Percentiles rank a stretch among this genome's conserved stretches.
phyloP scores from a whole-genome alignment of 176 grass and related monocot species.

The Dendrocalamus sinicus region DNA sequence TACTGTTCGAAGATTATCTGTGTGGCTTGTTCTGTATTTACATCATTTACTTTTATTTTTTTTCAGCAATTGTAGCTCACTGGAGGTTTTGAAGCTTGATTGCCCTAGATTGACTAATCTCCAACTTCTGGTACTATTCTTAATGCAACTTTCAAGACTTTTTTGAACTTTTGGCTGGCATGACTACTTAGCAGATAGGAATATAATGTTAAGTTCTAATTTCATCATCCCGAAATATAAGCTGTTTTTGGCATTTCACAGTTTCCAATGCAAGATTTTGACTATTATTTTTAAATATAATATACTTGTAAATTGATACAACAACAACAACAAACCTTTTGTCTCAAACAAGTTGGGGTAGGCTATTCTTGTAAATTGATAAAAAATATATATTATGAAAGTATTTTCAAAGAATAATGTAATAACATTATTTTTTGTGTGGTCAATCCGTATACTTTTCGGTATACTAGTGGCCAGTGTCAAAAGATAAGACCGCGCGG shows the following conservation, averaged over 20 bases:
- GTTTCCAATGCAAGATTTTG: not conserved
- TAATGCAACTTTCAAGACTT: not conserved
- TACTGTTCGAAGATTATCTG: not conserved
- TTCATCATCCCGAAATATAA: not conserved
- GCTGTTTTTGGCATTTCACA: not conserved
- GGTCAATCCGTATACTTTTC: not conserved
- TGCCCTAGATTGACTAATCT: constrained; percentile 87
- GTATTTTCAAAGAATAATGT: not conserved
- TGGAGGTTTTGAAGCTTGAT: constrained; percentile 94
- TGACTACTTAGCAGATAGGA: not conserved
- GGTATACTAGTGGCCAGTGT: not conserved
- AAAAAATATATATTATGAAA: not conserved
- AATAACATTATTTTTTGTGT: not conserved
- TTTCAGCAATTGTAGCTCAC: constrained; percentile 78
- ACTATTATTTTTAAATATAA: not conserved
- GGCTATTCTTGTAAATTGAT: not conserved
- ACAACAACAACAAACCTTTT: no score
- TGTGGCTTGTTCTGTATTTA: constrained; percentile 1
- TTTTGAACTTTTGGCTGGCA: not conserved
- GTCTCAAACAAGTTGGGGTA: no score
- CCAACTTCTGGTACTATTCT: constrained; percentile 73
- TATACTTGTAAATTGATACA: not conserved
- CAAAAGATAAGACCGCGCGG: not conserved
- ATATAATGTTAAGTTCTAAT: not conserved
- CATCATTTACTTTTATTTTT: not conserved